Conservation (phyloP, 768 basidiomycete genomes). For the Leucocoprinus leucothites region DNA sequence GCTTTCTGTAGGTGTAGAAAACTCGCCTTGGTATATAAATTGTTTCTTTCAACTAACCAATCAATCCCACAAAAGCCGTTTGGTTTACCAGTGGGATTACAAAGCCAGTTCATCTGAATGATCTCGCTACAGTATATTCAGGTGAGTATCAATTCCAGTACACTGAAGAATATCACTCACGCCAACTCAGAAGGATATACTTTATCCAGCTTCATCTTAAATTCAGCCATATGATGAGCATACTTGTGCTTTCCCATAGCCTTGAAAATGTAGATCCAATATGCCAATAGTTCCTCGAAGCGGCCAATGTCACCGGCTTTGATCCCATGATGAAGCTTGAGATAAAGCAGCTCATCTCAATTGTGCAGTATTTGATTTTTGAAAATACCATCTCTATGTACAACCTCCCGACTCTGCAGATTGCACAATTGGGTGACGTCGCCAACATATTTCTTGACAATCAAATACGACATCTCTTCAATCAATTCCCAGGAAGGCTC, state of each 20-base stretch:
- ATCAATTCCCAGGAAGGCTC: no score
- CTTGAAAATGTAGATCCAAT: not conserved
- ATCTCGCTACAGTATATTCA: not conserved
- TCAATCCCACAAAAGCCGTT: not conserved
- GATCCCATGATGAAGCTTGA: not conserved
- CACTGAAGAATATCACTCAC: not conserved
- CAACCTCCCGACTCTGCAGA: no score
- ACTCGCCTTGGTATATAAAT: slow-evolving; percentile 12
- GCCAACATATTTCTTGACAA: no score
- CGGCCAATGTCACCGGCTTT: not conserved
- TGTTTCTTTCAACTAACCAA: not conserved
- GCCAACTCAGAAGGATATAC: not conserved
- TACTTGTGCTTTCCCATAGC: not conserved
- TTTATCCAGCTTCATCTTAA: not conserved
- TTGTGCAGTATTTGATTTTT: not conserved
- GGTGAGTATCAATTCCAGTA: not conserved
- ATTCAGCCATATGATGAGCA: not conserved
- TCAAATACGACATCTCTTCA: no score
- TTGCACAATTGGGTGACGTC: no score
- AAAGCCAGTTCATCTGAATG: not conserved
- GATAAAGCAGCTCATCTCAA: not conserved
- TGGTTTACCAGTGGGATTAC: not conserved
- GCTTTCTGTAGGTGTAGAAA: no score
- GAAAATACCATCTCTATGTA: not conserved
- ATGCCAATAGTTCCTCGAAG: not conserved